phyloP scores from a whole-genome alignment of 2,329 filamentous ascomycete species.

The Penicillium sp. region DNA sequence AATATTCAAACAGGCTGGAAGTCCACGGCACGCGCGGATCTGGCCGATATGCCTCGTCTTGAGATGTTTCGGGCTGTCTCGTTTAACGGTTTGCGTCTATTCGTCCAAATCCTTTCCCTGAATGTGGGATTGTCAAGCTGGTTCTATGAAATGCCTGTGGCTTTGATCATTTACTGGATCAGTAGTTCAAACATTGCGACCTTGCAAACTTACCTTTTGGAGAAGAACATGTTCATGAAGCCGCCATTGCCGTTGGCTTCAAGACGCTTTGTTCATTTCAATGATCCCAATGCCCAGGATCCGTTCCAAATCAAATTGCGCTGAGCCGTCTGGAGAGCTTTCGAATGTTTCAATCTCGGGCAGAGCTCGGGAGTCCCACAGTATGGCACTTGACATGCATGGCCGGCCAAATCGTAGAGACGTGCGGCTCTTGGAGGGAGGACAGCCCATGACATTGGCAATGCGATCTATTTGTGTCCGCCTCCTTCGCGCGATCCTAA shows the following conservation, averaged over 20 bases:
- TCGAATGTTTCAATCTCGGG: not conserved
- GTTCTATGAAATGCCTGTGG: conserved; percentile 36
- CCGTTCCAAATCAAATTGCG: conserved; percentile 12
- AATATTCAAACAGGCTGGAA: conserved; percentile 40
- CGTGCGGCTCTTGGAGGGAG: too few species aligned
- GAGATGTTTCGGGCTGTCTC: conserved; percentile 21
- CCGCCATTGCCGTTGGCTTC: conserved; percentile 27
- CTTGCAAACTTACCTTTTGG: conserved; percentile 35
- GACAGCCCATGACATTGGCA: too few species aligned
- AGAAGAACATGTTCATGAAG: conserved; percentile 35
- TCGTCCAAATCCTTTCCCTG: conserved; percentile 36
- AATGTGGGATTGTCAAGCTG: conserved; percentile 31
- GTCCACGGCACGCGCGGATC: conserved; percentile 9
- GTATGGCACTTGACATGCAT: too few species aligned
- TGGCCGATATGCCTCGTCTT: conserved; percentile 23
- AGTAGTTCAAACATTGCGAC: conserved; percentile 40
- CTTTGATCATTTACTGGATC: conserved; percentile 48
- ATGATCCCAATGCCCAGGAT: conserved; percentile 7
- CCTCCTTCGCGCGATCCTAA: too few species aligned
- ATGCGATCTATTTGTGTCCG: too few species aligned
- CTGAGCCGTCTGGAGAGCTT: conserved; percentile 1
- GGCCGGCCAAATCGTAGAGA: too few species aligned
- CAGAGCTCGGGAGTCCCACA: too few species aligned
- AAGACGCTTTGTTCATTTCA: conserved; percentile 28
- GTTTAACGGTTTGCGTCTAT: conserved; percentile 24